Percentiles rank a stretch among this genome's conserved stretches.
These are phyloP conservation scores for Epichloe typhina DNA, from an alignment of 2,329 filamentous ascomycete species.

Conservation along the genomic window DNA sequence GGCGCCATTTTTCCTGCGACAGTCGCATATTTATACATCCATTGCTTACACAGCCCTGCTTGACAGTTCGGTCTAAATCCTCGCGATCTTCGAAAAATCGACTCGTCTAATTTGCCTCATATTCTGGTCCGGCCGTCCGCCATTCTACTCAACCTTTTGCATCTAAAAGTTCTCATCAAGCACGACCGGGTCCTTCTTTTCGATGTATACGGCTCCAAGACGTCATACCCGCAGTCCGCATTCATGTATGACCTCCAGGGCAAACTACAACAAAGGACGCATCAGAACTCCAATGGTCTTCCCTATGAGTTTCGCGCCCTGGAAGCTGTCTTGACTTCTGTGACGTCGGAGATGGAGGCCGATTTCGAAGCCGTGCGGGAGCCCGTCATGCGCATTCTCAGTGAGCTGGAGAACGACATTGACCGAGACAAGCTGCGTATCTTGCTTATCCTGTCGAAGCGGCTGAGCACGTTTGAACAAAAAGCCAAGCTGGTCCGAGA, in stretches of 20 bases:
- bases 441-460: constrained; percentile 87
- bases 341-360: constrained; percentile 80
- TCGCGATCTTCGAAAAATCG: constrained; percentile 92
- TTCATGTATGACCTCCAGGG: constrained; percentile 98
- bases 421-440: constrained; percentile 86
- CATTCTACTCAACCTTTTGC: constrained; percentile 91
- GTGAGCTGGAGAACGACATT: constrained; percentile 91
- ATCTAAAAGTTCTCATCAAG: constrained; percentile 91
- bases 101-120: constrained; percentile 87
- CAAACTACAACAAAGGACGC: constrained; percentile 66
- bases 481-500: constrained; percentile 89
- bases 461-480: constrained; percentile 92
- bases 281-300: constrained; percentile 46
- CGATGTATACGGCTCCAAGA: constrained; percentile 87
- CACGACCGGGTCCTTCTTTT: constrained; percentile 89
- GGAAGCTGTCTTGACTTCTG: constrained; percentile 87
- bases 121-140: constrained; percentile 88
- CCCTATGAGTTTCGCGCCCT: constrained; percentile 94
- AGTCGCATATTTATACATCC: background rate
- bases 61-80: constrained; percentile 76
- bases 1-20: background rate
- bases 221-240: constrained; percentile 86
- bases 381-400: constrained; percentile 76
- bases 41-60: background rate
- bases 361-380: constrained; percentile 92